Conservation (phyloP, 2,329 filamentous ascomycete genomes). For the Aspergillus caelatus region DNA sequence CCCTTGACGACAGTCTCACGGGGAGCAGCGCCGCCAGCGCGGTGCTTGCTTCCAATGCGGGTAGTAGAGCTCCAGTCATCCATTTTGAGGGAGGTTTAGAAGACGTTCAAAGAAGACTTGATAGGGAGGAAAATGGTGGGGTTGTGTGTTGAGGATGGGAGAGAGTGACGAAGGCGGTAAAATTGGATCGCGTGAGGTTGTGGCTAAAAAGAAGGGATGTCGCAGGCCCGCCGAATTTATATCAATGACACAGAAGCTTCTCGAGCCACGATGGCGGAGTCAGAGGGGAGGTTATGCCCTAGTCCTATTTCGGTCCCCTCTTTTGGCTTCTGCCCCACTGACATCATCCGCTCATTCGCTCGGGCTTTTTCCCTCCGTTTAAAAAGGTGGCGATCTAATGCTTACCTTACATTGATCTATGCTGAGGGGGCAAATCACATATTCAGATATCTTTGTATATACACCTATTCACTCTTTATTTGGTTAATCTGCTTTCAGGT, state of each 20-base stretch:
- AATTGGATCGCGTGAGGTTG: constrained; percentile 34
- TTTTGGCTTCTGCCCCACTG: constrained; percentile 19
- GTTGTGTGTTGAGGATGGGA: constrained; percentile 6
- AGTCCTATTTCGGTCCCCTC: constrained; percentile 20
- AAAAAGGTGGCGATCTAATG: no score
- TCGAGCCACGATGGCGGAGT: constrained; percentile 33
- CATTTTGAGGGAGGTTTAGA: constrained; percentile 46
- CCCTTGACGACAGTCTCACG: constrained; percentile 90
- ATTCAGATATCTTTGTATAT: no score
- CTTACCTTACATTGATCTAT: no score
- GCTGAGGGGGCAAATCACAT: neutral
- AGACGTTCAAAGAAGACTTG: constrained; percentile 1
- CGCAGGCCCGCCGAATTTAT: constrained; percentile 36
- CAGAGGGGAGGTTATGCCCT: constrained; percentile 28
- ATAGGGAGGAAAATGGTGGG: constrained; percentile 1
- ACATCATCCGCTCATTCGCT: constrained; percentile 17
- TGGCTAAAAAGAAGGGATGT: constrained; percentile 25
- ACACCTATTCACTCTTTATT: no score
- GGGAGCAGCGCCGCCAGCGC: constrained; percentile 60
- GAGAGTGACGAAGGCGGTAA: constrained; percentile 20
- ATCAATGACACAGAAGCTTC: constrained; percentile 44
- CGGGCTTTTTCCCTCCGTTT: neutral
- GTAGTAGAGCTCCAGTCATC: constrained; percentile 87
- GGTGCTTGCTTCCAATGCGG: constrained; percentile 89
- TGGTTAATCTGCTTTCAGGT: no score